Percentiles rank a stretch among this genome's conserved stretches.
Conservation (phyloP, 1,284 basidiomycete genomes). For the Ceratorhiza oryzae-sativae region DNA sequence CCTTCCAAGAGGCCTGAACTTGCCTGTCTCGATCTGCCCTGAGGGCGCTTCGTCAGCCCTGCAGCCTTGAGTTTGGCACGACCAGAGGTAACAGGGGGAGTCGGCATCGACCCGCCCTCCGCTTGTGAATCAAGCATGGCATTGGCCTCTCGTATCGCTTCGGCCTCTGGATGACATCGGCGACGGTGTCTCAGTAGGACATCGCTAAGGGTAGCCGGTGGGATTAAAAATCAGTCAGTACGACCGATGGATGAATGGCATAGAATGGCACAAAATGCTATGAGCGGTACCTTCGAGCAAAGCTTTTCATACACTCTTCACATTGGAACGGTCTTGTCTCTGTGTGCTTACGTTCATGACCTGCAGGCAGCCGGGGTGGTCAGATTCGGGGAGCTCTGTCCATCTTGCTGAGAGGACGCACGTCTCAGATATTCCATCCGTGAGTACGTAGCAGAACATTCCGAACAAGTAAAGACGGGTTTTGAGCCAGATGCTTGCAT, state of each 20-base stretch:
- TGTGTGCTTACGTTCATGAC: slow-evolving; percentile 41
- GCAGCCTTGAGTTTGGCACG: slow-evolving; percentile 36
- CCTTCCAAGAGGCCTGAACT: not conserved
- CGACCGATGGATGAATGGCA: not conserved
- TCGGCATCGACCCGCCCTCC: not conserved
- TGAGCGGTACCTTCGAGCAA: slow-evolving; percentile 42
- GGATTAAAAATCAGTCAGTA: not conserved
- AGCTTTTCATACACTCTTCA: slow-evolving; percentile 43
- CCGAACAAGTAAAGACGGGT: slow-evolving; percentile 34
- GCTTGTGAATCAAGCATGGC: slow-evolving; percentile 36
- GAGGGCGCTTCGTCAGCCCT: slow-evolving; percentile 18
- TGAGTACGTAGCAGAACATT: slow-evolving; percentile 38
- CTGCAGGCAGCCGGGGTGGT: slow-evolving; percentile 1
- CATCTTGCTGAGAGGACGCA: not conserved
- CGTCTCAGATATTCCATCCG: slow-evolving; percentile 40
- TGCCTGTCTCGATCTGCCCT: slow-evolving; percentile 30
- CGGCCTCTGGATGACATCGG: slow-evolving; percentile 42
- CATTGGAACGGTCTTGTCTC: slow-evolving; percentile 45
- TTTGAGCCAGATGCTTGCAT: slow-evolving; percentile 35
- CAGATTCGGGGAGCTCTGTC: not conserved
- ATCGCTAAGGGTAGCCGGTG: slow-evolving; percentile 36
- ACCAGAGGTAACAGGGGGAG: slow-evolving; percentile 22
- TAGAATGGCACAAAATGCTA: not conserved
- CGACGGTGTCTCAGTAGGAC: slow-evolving; percentile 44
- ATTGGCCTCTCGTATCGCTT: slow-evolving; percentile 39